phyloP scores from a whole-genome alignment of 306 rosid genomes.

The Hippophae rhamnoides region DNA sequence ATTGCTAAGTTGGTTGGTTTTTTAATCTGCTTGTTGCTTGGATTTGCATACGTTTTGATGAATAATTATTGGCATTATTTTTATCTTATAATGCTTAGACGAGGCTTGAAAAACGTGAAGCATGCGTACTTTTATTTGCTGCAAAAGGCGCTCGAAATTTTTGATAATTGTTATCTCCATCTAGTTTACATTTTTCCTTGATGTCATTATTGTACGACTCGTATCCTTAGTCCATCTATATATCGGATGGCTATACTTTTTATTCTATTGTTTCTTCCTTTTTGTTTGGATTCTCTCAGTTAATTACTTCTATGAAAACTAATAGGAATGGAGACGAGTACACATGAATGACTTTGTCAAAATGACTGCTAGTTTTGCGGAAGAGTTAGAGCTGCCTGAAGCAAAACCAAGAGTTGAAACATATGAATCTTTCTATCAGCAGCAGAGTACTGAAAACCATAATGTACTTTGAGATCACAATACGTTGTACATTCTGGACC shows the following conservation, averaged over 20 bases:
- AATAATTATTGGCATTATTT: not conserved
- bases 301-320: not conserved
- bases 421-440: slow-evolving; percentile 49
- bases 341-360: slow-evolving; percentile 58
- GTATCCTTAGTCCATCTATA: no score
- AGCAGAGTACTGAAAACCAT: not conserved
- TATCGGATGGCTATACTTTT: not conserved
- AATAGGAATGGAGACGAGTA: slow-evolving; percentile 66
- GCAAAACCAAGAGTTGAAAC: slow-evolving; percentile 69
- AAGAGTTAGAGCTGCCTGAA: slow-evolving; percentile 60
- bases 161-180: no score
- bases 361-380: slow-evolving; percentile 56
- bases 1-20: not conserved
- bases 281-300: no score
- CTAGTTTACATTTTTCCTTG: no score
- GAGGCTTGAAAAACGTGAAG: no score
- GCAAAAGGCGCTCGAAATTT: no score
- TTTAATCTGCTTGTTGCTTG: not conserved
- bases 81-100: no score
- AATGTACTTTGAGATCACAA: no score
- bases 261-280: not conserved
- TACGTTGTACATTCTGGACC: no score
- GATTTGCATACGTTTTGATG: no score
- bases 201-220: no score
- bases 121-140: no score